These are phyloP conservation scores for Aspergillus pseudoviridinutans DNA, from an alignment of 2,329 filamentous ascomycete genomes.

Conservation along the genomic window DNA sequence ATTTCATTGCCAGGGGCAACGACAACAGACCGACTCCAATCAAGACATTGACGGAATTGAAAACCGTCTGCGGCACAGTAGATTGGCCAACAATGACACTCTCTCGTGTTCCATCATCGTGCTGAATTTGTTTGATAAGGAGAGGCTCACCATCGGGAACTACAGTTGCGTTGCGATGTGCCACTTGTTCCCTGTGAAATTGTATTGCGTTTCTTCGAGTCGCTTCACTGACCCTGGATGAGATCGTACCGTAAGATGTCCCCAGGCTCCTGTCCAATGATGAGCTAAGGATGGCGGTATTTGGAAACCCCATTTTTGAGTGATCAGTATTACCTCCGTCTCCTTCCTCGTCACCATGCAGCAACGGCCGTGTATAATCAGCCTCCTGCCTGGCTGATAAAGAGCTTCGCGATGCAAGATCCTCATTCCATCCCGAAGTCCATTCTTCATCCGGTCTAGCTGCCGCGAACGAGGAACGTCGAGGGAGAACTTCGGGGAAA, in stretches of 20 bases:
- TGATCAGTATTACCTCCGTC: slow-evolving; percentile 16
- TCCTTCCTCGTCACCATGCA: slow-evolving; percentile 28
- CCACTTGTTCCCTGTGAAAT: slow-evolving; percentile 50
- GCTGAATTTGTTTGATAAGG: slow-evolving; percentile 83
- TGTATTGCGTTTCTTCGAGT: slow-evolving; percentile 54
- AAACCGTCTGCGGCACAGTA: slow-evolving; percentile 91
- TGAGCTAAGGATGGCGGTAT: slow-evolving; percentile 36
- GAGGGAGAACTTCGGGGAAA: slow-evolving; percentile 83
- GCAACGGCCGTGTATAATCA: slow-evolving; percentile 24
- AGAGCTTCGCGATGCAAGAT: slow-evolving; percentile 17
- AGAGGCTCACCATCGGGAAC: slow-evolving; percentile 67
- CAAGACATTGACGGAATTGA: slow-evolving; percentile 92
- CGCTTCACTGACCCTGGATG: slow-evolving; percentile 54
- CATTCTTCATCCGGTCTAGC: slow-evolving; percentile 49
- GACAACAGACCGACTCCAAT: slow-evolving; percentile 88
- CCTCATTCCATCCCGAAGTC: slow-evolving; percentile 16
- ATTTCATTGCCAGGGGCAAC: slow-evolving; percentile 80
- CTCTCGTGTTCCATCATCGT: slow-evolving; percentile 76
- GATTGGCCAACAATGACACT: slow-evolving; percentile 85
- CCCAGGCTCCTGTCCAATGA: slow-evolving; percentile 70
- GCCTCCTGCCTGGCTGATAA: slow-evolving; percentile 25
- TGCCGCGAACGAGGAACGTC: slow-evolving; percentile 69
- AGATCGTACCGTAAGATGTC: slow-evolving; percentile 57
- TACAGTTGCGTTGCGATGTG: slow-evolving; percentile 40
- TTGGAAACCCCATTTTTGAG: slow-evolving; percentile 16